Evolutionary conservation across 306 rosid genomes (phyloP).

Genomic region (Medicago ruthenica): DNA sequence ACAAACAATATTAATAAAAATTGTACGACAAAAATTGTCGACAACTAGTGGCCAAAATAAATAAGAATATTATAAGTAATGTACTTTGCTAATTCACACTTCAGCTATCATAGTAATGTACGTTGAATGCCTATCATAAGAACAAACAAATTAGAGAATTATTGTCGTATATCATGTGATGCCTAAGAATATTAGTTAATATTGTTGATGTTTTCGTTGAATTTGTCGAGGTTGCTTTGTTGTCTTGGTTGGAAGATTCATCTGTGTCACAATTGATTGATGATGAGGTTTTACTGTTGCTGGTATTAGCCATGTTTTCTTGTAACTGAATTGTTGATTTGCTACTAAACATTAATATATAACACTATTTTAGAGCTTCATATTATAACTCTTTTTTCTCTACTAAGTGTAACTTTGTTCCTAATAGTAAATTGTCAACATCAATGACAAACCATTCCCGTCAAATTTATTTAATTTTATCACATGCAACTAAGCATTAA

Average conservation of each 20-base stretch:
- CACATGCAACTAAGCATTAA: conserved; percentile 33
- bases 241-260: no score
- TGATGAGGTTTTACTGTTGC: not conserved
- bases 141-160: not conserved
- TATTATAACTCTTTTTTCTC: no score
- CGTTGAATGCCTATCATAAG: not conserved
- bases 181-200: not conserved
- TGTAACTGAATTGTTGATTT: no score
- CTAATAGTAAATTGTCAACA: conserved; percentile 31
- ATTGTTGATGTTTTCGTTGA: not conserved
- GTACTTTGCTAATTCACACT: not conserved
- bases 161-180: not conserved
- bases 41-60: conserved; percentile 30
- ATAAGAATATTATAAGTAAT: not conserved
- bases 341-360: no score
- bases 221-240: not conserved
- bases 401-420: not conserved
- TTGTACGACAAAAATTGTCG: not conserved
- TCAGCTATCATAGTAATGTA: not conserved
- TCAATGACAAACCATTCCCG: conserved; percentile 42
- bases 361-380: no score
- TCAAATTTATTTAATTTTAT: not conserved
- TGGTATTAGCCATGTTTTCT: not conserved
- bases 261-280: not conserved
- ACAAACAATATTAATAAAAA: not conserved